Percentiles rank a stretch among this genome's conserved stretches.
Conservation (phyloP, 805 yeast species). For the Metschnikowia aberdeeniae region DNA sequence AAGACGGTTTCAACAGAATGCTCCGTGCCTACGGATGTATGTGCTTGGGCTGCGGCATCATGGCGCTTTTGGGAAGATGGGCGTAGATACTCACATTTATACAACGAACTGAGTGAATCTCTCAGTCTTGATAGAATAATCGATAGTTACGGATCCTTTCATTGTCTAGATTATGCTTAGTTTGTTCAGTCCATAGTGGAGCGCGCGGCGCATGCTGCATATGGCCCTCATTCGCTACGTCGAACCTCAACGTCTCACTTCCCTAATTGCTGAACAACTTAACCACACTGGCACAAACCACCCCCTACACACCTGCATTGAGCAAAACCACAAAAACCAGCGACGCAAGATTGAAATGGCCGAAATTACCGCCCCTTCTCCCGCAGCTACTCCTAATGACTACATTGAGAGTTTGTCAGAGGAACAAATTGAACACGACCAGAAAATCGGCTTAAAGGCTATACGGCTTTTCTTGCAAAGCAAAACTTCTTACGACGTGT, state of each 20-base stretch:
- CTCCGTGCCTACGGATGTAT: constrained; percentile 23
- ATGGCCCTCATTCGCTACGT: background rate
- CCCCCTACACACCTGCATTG: too few relatives aligned
- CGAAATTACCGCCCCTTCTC: constrained; percentile 18
- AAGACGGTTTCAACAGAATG: constrained; percentile 19
- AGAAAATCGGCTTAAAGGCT: constrained; percentile 71
- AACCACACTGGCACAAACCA: background rate
- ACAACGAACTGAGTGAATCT: background rate
- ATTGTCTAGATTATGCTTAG: too few relatives aligned
- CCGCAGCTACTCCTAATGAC: constrained; percentile 38
- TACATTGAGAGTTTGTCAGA: constrained; percentile 37
- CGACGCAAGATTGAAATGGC: constrained; percentile 13
- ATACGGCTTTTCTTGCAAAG: constrained; percentile 80
- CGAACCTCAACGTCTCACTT: constrained; percentile 1
- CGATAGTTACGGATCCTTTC: background rate
- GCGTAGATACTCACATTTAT: constrained; percentile 18
- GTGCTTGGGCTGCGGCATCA: constrained; percentile 26
- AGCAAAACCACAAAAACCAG: too few relatives aligned
- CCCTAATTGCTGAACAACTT: background rate
- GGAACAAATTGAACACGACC: constrained; percentile 53
- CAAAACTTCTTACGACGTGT: constrained; percentile 92
- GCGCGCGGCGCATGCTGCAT: constrained; percentile 2
- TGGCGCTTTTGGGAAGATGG: constrained; percentile 35
- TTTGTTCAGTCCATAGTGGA: background rate
- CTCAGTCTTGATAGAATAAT: background rate